Percentiles rank a stretch among this genome's conserved stretches.
These are phyloP conservation scores for Thuidium tamariscinum DNA, from an alignment of 225 moss, liverwort and hornwort species.

Conservation along the genomic window DNA sequence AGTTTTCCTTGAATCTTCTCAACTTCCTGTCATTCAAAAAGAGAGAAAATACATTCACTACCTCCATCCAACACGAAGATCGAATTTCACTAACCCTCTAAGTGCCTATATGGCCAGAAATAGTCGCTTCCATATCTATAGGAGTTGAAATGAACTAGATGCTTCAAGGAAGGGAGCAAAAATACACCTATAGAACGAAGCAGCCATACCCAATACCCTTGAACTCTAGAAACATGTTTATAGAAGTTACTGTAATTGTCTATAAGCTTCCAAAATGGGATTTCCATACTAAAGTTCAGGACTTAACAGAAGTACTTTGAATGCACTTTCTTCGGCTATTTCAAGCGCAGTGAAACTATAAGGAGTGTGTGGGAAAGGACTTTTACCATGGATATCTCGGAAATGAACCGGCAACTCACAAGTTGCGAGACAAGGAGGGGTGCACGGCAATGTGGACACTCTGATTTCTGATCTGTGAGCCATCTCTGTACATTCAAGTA, in stretches of 20 bases:
- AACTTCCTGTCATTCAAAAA: slow-evolving; percentile 32
- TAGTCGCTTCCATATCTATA: neutral
- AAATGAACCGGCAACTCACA: slow-evolving; percentile 65
- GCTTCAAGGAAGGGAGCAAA: neutral
- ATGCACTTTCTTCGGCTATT: neutral
- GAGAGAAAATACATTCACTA: neutral
- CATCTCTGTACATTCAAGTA: slow-evolving; percentile 28
- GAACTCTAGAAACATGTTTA: neutral
- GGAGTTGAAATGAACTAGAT: neutral
- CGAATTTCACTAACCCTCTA: neutral
- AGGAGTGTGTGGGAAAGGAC: neutral
- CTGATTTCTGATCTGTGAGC: slow-evolving; percentile 63
- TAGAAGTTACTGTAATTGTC: neutral
- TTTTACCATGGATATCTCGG: slow-evolving; percentile 50
- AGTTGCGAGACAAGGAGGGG: slow-evolving; percentile 55
- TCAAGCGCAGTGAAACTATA: neutral
- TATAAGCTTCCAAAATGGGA: neutral
- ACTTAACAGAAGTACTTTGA: neutral
- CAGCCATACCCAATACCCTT: neutral
- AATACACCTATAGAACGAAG: neutral
- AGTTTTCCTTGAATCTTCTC: slow-evolving; percentile 68
- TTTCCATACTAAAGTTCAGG: neutral
- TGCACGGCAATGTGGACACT: slow-evolving; percentile 59
- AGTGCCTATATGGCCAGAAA: neutral
- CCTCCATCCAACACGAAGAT: neutral